phyloP scores from a whole-genome alignment of 345 rosid genomes.

The Rhizophora apiculata region DNA sequence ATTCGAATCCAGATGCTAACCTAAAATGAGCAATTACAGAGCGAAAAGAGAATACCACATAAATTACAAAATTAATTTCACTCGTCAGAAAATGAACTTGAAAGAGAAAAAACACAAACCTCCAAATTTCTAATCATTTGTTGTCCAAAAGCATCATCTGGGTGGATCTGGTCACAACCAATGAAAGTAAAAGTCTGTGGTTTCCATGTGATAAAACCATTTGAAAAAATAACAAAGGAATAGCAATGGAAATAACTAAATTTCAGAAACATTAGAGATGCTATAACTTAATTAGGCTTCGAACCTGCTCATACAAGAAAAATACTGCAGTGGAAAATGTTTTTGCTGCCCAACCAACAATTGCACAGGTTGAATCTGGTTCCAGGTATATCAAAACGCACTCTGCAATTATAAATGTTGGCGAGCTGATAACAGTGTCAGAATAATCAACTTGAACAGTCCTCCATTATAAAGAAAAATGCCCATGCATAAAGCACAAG shows the following conservation, averaged over 20 bases:
- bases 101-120: constrained; percentile 38
- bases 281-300: constrained; percentile 7
- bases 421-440: constrained; percentile 80
- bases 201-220: neutral
- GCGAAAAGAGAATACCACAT: neutral
- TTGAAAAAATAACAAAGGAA: constrained; percentile 9
- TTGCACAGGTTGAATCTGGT: constrained; percentile 75
- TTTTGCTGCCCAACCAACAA: constrained; percentile 79
- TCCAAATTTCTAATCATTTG: constrained; percentile 96
- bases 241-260: constrained; percentile 7
- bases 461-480: constrained; percentile 21
- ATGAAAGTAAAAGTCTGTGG: constrained; percentile 2
- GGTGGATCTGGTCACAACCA: constrained; percentile 62
- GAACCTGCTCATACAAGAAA: constrained; percentile 96
- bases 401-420: constrained; percentile 98
- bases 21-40: neutral
- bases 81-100: neutral
- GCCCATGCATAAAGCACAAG: constrained; percentile 8
- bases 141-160: constrained; percentile 96
- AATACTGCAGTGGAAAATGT: constrained; percentile 71
- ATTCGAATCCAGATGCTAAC: neutral
- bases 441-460: constrained; percentile 36
- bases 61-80: neutral
- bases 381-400: constrained; percentile 93
- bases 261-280: neutral